Conservation (phyloP, 129 eudicot species). For the Lonicera japonica region DNA sequence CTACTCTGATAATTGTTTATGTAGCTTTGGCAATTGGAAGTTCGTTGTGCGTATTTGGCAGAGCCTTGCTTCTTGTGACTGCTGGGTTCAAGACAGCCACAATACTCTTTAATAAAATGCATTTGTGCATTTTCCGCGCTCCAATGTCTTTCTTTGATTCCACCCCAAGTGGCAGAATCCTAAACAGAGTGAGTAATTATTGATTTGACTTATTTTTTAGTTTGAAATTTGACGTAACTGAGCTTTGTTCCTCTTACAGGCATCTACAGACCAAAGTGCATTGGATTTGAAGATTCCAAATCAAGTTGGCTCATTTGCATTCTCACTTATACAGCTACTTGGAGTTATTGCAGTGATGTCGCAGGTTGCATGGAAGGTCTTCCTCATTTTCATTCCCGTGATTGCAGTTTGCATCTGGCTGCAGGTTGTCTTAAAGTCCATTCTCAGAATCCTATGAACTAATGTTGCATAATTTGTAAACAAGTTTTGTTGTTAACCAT, state of each 20-base stretch:
- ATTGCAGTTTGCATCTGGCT: constrained; percentile 53
- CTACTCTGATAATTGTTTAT: constrained; percentile 56
- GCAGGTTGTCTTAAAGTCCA: constrained; percentile 39
- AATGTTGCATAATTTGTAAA: not conserved
- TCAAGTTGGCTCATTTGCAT: constrained; percentile 41
- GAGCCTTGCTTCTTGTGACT: constrained; percentile 45
- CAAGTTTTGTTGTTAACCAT: too few species aligned
- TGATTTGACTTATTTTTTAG: not conserved
- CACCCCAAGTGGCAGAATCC: constrained; percentile 85
- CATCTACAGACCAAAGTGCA: constrained; percentile 85
- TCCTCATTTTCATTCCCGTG: constrained; percentile 70
- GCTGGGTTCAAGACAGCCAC: constrained; percentile 74
- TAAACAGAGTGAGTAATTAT: constrained; percentile 55
- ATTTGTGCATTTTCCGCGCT: constrained; percentile 68
- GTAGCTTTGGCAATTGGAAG: constrained; percentile 69
- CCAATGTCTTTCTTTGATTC: constrained; percentile 98
- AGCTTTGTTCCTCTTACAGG: constrained; percentile 28
- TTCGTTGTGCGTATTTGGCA: constrained; percentile 48
- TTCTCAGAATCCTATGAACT: not conserved
- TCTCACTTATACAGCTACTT: constrained; percentile 56
- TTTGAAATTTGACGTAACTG: not conserved
- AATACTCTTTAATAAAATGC: constrained; percentile 72
- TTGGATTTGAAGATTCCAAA: constrained; percentile 61
- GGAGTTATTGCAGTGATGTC: constrained; percentile 82
- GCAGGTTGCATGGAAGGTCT: constrained; percentile 86